These are phyloP conservation scores for Phanerochaete carnosa DNA, from an alignment of 768 basidiomycete species.

Conservation along the genomic window DNA sequence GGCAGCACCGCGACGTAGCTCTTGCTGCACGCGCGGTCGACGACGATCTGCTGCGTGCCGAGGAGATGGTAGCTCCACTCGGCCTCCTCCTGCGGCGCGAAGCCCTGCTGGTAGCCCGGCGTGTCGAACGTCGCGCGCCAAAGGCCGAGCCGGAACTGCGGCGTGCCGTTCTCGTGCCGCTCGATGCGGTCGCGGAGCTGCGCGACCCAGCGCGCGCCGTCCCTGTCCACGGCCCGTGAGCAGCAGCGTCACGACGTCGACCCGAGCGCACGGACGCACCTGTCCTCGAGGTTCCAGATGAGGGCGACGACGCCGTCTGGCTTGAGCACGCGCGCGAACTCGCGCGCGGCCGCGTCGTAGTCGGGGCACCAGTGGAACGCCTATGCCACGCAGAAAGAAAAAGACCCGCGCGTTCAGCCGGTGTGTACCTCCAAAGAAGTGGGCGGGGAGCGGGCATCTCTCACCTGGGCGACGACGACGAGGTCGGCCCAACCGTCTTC, in stretches of 20 bases:
- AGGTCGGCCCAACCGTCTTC: conserved; percentile 72
- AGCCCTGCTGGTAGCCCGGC: conserved; percentile 52
- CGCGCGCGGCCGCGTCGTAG: conserved; percentile 63
- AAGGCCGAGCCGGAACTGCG: conserved; percentile 74
- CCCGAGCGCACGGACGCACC: conserved; percentile 36
- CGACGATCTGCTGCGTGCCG: conserved; percentile 50
- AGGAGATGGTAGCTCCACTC: conserved; percentile 50
- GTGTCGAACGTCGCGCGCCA: conserved; percentile 76
- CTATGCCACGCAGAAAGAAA: too few relatives aligned
- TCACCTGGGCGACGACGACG: conserved; percentile 73
- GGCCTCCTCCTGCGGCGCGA: conserved; percentile 57
- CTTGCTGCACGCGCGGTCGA: conserved; percentile 76
- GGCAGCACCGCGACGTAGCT: conserved; percentile 75
- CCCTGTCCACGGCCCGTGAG: conserved; percentile 31
- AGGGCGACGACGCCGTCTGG: conserved; percentile 67
- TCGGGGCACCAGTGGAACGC: conserved; percentile 95
- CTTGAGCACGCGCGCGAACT: conserved; percentile 80
- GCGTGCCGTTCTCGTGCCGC: conserved; percentile 64
- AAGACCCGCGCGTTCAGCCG: background rate
- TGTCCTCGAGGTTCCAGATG: conserved; percentile 92
- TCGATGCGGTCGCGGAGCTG: conserved; percentile 70
- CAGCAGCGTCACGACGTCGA: background rate
- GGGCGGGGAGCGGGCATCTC: background rate
- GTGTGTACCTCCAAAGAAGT: background rate
- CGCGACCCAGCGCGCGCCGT: conserved; percentile 69